Evolutionary conservation across 2,329 filamentous ascomycete genomes (phyloP), one percentile per base, ranked within the genome.

Genomic region (Apiospora rasikravindrae): DNA sequence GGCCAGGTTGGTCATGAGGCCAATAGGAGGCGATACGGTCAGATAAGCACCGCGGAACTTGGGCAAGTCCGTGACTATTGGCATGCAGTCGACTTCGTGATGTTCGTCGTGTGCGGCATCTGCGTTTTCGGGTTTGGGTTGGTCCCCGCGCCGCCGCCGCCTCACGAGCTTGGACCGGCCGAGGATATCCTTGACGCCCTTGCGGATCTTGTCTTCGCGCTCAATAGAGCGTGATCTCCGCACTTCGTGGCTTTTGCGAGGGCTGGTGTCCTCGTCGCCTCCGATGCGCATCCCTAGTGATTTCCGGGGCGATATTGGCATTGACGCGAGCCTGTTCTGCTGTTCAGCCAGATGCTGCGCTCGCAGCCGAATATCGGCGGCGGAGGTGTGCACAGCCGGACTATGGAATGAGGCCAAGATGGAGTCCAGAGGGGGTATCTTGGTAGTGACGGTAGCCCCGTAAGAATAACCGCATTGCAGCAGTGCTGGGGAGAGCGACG

Each of bases 381-480:
- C 87, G 5, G 90, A 82, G 0, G 90, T 90, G 51, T 87, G 89
- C n/a, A 80, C 77, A 3, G 82, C 75, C 0, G 90, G 87, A 0
- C 83, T 80, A 10, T 83, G 78, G 76, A 96, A 94, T 0, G 87
- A 82, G 1, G 86, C 80, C 33, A 94, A 82, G 40, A 97, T 89
- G 0, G 85, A 81, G 14, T 84, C 80, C 47, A 92, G 82, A 0
- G 90, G 85, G 0, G 94, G 94, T 0, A 97, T 87, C 72, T 92
- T 90, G 0, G 89, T 90, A 2, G 94, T 91, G 51, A 98, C 89
- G 78, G 98, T 88, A 5, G 94, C 94, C 61, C 96, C 96, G 81
- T 98, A 98, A 0, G 95, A 98, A 81, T 98, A 98, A 16, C 95
- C 95, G 1, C 89, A 92, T 8, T 96, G 85, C 6, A 98, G 77